Percentiles rank a stretch among this genome's conserved stretches.
Evolutionary conservation across 1,139 yeast genomes (phyloP).

Genomic region (Magnusiomyces sp.): DNA sequence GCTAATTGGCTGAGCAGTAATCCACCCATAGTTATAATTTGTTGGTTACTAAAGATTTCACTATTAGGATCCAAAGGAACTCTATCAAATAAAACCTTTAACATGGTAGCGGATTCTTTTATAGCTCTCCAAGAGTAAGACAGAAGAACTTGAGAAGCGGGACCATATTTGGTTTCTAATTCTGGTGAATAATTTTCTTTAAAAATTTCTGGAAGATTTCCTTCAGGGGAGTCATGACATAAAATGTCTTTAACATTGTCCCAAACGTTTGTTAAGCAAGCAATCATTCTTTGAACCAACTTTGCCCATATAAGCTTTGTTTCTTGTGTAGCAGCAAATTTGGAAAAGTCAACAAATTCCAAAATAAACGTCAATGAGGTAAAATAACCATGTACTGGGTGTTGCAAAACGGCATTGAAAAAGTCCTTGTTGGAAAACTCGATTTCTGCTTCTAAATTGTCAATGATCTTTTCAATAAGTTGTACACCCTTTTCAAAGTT

Average conservation of each 20-base stretch:
- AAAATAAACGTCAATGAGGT: constrained; percentile 48
- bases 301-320: constrained; percentile 15
- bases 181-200: constrained; percentile 33
- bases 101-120: constrained; percentile 60
- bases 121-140: constrained; percentile 79
- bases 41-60: constrained; percentile 20
- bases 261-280: constrained; percentile 42
- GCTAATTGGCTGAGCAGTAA: constrained; percentile 59
- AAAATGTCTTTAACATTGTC: constrained; percentile 43
- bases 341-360: constrained; percentile 22
- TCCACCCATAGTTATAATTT: constrained; percentile 40
- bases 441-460: constrained; percentile 28
- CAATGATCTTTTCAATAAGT: constrained; percentile 33
- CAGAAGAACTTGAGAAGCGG: constrained; percentile 52
- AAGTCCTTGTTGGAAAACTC: constrained; percentile 30
- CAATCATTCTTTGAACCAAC: constrained; percentile 22
- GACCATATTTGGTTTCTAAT: constrained; percentile 38
- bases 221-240: constrained; percentile 62
- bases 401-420: constrained; percentile 36
- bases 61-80: constrained; percentile 16
- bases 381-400: constrained; percentile 60
- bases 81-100: constrained; percentile 38
- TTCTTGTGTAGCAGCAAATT: constrained; percentile 7
- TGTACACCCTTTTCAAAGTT: constrained; percentile 14
- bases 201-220: constrained; percentile 42